phyloP scores from a whole-genome alignment of 805 yeast genomes.

The Spencermartinsiella europaea region DNA sequence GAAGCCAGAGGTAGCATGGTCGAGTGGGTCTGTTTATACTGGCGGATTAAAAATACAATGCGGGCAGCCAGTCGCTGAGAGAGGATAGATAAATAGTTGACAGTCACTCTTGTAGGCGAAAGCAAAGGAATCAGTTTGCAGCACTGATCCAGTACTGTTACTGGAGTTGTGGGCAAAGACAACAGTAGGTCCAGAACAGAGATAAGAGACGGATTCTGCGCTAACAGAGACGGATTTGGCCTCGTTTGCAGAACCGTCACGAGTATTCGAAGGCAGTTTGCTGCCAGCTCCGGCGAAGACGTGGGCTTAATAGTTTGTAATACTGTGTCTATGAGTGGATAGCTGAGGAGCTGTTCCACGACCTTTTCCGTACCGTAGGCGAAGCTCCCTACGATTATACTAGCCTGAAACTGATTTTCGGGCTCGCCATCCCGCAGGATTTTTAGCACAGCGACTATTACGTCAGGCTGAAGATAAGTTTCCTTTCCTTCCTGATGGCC shows the following conservation, averaged over 20 bases:
- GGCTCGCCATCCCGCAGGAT: constrained; percentile 19
- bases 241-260: constrained; percentile 16
- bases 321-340: constrained; percentile 16
- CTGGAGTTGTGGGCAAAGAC: constrained; percentile 11
- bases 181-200: constrained; percentile 11
- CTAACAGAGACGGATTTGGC: constrained; percentile 13
- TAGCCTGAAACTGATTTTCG: constrained; percentile 22
- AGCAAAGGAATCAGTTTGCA: constrained; percentile 14
- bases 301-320: constrained; percentile 4
- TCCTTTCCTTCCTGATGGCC: constrained; percentile 32
- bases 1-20: constrained; percentile 15
- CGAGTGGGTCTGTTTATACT: constrained; percentile 10
- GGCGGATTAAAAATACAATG: constrained; percentile 13
- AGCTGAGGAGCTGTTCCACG: constrained; percentile 14
- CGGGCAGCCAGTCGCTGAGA: constrained; percentile 16
- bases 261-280: constrained; percentile 13
- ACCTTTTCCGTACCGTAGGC: constrained; percentile 25
- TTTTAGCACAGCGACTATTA: constrained; percentile 21
- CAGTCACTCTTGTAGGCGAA: constrained; percentile 9
- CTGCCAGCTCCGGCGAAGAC: constrained; percentile 9
- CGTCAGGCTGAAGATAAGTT: constrained; percentile 20
- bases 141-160: constrained; percentile 14
- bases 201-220: constrained; percentile 15
- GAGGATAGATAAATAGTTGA: constrained; percentile 9
- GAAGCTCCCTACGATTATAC: constrained; percentile 28